These are phyloP conservation scores for Schoenoplectus tabernaemontani DNA, from an alignment of 202 grass and related monocot genomes.

Conservation along the genomic window DNA sequence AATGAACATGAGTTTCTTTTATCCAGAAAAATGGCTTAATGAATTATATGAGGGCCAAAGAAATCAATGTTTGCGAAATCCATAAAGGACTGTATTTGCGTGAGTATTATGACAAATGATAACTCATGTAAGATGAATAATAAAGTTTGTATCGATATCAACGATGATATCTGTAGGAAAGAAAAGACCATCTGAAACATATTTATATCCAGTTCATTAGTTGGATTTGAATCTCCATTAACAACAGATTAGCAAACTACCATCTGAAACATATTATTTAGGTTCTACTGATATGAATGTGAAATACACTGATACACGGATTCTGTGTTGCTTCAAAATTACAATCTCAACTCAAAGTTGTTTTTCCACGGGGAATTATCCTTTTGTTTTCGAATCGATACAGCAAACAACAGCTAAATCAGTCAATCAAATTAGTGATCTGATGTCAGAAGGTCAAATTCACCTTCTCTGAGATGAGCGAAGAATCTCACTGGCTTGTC, in stretches of 20 bases:
- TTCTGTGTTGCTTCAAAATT: background rate
- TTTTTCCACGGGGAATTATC: background rate
- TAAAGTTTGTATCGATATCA: background rate
- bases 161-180: too few species aligned
- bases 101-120: too few species aligned
- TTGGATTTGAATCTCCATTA: background rate
- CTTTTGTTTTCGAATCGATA: background rate
- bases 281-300: background rate
- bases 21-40: too few species aligned
- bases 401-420: conserved; percentile 1
- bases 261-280: background rate
- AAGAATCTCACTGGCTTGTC: conserved; percentile 58
- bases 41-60: too few species aligned
- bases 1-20: too few species aligned
- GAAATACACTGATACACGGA: background rate
- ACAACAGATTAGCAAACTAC: background rate
- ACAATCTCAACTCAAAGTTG: background rate
- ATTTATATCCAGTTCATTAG: background rate
- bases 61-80: too few species aligned
- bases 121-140: too few species aligned
- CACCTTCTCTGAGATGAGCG: conserved; percentile 71
- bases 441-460: conserved; percentile 57
- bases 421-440: background rate
- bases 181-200: too few species aligned
- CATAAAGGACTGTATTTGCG: too few species aligned